Evolutionary conservation across 768 basidiomycete species (phyloP).

Genomic region (Suillus decipiens): DNA sequence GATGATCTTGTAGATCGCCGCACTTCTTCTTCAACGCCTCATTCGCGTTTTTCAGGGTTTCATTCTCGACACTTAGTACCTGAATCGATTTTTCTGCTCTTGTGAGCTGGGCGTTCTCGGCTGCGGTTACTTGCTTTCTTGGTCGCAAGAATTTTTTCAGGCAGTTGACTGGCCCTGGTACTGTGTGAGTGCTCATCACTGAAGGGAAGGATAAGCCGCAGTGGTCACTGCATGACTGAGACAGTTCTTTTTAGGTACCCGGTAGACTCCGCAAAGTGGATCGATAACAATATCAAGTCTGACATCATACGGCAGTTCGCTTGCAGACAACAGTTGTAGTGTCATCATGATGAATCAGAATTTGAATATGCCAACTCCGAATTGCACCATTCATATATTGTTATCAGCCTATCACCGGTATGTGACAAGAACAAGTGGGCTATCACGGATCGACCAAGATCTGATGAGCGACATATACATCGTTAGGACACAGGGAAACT

Average conservation of each 20-base stretch:
- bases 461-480: constrained; percentile 6
- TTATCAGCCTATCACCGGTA: neutral
- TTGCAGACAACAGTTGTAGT: no score
- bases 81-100: neutral
- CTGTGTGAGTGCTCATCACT: neutral
- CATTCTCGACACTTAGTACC: constrained; percentile 2
- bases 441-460: neutral
- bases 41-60: neutral
- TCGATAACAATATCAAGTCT: neutral
- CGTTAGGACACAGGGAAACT: constrained; percentile 13
- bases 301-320: neutral
- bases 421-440: neutral
- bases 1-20: constrained; percentile 1
- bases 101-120: neutral
- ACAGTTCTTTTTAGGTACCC: neutral
- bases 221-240: neutral
- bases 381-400: neutral
- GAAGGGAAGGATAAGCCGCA: neutral
- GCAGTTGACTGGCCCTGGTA: neutral
- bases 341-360: no score
- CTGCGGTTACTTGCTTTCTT: neutral
- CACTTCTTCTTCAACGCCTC: neutral
- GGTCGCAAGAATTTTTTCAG: neutral
- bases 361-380: no score
- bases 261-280: neutral